Evolutionary conservation across 345 rosid species (phyloP), one percentile per base, ranked within the genome.

Genomic region (Rhizophora mangle): DNA sequence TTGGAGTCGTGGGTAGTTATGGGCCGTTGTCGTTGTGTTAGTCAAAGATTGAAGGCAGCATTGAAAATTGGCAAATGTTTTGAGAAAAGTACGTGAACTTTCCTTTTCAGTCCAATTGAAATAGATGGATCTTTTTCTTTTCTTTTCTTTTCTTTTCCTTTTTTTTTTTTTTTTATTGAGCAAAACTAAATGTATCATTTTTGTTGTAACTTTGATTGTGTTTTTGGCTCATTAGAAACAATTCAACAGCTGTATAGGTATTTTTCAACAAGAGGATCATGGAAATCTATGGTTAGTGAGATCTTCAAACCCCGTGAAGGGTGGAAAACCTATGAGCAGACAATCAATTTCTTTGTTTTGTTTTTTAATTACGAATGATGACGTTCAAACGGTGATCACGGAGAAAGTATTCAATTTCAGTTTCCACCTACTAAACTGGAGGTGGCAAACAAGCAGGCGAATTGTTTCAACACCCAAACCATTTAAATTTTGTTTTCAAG

Each of bases 1-100:
- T 5, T 19, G 54, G 58, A 46, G 60, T 20, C 6, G 34, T 18
- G 20, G 43, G 69, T 65, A 0, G 73, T 62, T 5, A 16, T 5
- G 20, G 26, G 0, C 68, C 61, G 37, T 39, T 43, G 46, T 56
- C 61, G 32, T 39, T 43, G 36, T 47, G 18, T 19, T 65, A 56
- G 89, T 85, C 88, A 13, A 82, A 85, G 51, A 79, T 79, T 73
- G 84, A 71, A 66, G 78, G 84, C 87, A 64, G n/a, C 29, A 0
- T 71, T 68, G 73, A 68, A 69, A 67, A 27, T 31, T 3, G 52
- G 47, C n/a, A 2, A 37, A 72, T 55, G 18, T 78, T 86, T 82
- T 79, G 84, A 86, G 8, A 46, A 26, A 62, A 67, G 63, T 31
- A 61, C 70, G 34, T 73, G 53, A 21, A 6, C n/a, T 66, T 22